Evolutionary conservation across 2,329 filamentous ascomycete genomes (phyloP).

Genomic region (Clarireedia monteithiana): DNA sequence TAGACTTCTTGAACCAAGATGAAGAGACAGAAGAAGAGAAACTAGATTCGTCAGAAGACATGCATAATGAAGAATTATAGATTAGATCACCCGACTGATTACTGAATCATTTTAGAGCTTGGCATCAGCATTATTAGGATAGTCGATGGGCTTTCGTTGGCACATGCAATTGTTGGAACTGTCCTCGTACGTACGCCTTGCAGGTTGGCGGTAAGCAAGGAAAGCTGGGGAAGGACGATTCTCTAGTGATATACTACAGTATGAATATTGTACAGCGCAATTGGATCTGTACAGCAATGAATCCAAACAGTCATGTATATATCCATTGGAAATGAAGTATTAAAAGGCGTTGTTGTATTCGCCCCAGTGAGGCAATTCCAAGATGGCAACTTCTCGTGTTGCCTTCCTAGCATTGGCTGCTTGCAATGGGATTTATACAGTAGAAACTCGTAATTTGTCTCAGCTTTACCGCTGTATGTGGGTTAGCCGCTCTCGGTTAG

Average conservation of each 20-base stretch:
- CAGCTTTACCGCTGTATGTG: neutral
- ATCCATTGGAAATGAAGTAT: no score
- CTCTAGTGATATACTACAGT: neutral
- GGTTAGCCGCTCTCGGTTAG: slow-evolving; percentile 9
- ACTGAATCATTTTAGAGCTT: neutral
- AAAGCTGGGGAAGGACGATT: neutral
- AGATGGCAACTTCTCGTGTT: neutral
- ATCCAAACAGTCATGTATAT: neutral
- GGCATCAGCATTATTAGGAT: no score
- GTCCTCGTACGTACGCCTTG: no score
- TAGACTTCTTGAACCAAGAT: slow-evolving; percentile 41
- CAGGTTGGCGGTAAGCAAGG: no score
- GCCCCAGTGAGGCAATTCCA: no score
- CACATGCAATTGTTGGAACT: no score
- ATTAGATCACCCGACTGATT: neutral
- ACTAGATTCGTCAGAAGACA: neutral
- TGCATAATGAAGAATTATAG: slow-evolving; percentile 20
- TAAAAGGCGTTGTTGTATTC: no score
- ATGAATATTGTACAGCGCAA: neutral
- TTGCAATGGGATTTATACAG: no score
- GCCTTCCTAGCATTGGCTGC: no score
- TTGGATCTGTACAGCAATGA: neutral
- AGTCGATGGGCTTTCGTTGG: no score
- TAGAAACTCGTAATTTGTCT: neutral
- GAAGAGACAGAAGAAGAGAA: slow-evolving; percentile 18